phyloP scores from a whole-genome alignment of 2,329 filamentous ascomycete species.

The Pestalotiopsis sp. region DNA sequence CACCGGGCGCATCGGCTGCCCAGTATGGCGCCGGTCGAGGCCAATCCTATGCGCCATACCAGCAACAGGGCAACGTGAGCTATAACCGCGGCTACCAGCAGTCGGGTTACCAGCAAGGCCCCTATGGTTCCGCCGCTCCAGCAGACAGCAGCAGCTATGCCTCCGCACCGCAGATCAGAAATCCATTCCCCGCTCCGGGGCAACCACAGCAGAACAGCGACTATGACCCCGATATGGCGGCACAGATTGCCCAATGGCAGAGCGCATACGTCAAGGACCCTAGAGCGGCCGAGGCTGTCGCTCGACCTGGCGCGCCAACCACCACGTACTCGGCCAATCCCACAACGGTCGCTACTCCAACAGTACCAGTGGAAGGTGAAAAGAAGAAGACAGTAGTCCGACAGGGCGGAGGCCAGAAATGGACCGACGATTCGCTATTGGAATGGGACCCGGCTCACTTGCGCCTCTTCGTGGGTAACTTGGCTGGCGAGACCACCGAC shows the following conservation, averaged over 20 bases:
- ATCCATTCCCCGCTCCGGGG: constrained; percentile 75
- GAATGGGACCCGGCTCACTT: constrained; percentile 97
- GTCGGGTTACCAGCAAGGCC: constrained; percentile 30
- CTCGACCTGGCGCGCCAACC: constrained; percentile 39
- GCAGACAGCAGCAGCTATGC: constrained; percentile 45
- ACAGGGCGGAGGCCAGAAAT: constrained; percentile 86
- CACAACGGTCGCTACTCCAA: constrained; percentile 32
- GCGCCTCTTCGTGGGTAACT: constrained; percentile 93
- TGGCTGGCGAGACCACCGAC: constrained; percentile 96
- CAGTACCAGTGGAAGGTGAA: constrained; percentile 51
- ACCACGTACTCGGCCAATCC: constrained; percentile 46
- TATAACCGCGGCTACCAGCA: constrained; percentile 30
- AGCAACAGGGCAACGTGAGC: constrained; percentile 30
- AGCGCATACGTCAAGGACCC: constrained; percentile 72
- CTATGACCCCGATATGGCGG: constrained; percentile 80
- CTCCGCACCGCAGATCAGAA: constrained; percentile 71
- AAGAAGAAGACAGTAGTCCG: constrained; percentile 87
- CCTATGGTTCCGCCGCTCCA: constrained; percentile 30
- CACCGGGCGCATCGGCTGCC: constrained; percentile 39
- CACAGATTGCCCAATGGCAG: constrained; percentile 93
- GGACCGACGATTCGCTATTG: constrained; percentile 84
- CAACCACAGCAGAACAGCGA: constrained; percentile 42
- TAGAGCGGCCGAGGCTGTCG: constrained; percentile 53
- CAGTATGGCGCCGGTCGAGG: constrained; percentile 45
- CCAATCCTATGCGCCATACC: constrained; percentile 39